These are phyloP conservation scores for Trichoderma endophyticum DNA, from an alignment of 2,329 filamentous ascomycete species.

Conservation along the genomic window DNA sequence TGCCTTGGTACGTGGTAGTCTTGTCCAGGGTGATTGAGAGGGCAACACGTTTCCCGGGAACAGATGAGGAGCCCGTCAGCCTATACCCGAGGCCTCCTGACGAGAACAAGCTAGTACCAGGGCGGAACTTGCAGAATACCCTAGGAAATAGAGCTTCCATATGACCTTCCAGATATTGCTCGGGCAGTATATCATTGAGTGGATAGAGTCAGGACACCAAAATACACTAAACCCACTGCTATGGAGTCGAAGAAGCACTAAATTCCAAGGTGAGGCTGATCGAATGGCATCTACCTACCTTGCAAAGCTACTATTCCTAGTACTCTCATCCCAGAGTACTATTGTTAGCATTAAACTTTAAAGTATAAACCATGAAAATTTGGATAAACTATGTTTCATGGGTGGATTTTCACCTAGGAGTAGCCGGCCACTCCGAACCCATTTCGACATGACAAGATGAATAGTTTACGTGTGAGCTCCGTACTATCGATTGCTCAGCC, in stretches of 20 bases:
- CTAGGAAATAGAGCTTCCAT: not conserved
- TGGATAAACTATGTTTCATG: not conserved
- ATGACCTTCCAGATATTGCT: not conserved
- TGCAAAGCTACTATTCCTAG: not conserved
- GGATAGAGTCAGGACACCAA: not conserved
- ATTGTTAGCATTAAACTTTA: not conserved
- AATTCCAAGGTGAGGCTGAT: not conserved
- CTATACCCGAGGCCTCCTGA: not conserved
- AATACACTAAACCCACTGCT: not conserved
- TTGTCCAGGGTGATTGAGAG: not conserved
- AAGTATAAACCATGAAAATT: not conserved
- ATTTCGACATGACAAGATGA: not conserved
- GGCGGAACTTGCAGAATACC: not conserved
- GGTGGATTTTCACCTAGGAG: not conserved
- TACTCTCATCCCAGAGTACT: not conserved
- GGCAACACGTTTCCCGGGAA: not conserved
- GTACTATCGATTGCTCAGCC: not conserved
- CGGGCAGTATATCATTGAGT: not conserved
- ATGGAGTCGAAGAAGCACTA: not conserved
- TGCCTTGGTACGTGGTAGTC: not conserved
- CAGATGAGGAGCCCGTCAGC: not conserved
- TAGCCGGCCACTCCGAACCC: not conserved
- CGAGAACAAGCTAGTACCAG: not conserved
- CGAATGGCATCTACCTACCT: not conserved
- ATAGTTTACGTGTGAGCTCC: not conserved